Conservation (phyloP, 441 rosid genomes). For the Macaranga tanarius region DNA sequence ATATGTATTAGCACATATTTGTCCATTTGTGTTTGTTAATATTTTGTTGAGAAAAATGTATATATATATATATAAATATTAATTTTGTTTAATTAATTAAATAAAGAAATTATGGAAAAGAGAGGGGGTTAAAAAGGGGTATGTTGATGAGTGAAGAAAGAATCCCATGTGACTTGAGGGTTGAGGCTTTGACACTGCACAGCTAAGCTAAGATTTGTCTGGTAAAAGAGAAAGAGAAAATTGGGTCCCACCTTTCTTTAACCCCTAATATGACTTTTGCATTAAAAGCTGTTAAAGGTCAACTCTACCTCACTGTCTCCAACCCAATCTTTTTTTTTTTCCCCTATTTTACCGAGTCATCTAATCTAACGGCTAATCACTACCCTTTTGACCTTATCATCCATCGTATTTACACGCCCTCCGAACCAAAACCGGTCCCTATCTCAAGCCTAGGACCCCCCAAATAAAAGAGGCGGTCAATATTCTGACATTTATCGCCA, state of each 20-base stretch:
- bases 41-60: too few relatives aligned
- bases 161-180: slow-evolving; percentile 54
- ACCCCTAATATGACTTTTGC: slow-evolving; percentile 31
- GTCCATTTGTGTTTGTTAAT: too few relatives aligned
- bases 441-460: slow-evolving; percentile 26
- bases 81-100: too few relatives aligned
- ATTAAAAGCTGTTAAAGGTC: slow-evolving; percentile 49
- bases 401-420: slow-evolving; percentile 25
- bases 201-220: slow-evolving; percentile 17
- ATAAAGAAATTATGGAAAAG: too few relatives aligned
- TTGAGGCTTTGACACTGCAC: slow-evolving; percentile 36
- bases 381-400: slow-evolving; percentile 40
- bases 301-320: slow-evolving; percentile 58
- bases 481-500: slow-evolving; percentile 22
- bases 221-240: slow-evolving; percentile 29
- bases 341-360: slow-evolving; percentile 21
- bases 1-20: too few relatives aligned
- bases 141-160: slow-evolving; percentile 17
- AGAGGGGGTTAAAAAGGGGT: neutral
- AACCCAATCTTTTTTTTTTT: slow-evolving; percentile 20
- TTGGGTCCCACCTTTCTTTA: slow-evolving; percentile 24
- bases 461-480: slow-evolving; percentile 34
- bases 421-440: slow-evolving; percentile 21
- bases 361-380: slow-evolving; percentile 46
- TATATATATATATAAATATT: neutral